Conservation (phyloP, 2,329 filamentous ascomycete genomes). For the Alternaria sp. region DNA sequence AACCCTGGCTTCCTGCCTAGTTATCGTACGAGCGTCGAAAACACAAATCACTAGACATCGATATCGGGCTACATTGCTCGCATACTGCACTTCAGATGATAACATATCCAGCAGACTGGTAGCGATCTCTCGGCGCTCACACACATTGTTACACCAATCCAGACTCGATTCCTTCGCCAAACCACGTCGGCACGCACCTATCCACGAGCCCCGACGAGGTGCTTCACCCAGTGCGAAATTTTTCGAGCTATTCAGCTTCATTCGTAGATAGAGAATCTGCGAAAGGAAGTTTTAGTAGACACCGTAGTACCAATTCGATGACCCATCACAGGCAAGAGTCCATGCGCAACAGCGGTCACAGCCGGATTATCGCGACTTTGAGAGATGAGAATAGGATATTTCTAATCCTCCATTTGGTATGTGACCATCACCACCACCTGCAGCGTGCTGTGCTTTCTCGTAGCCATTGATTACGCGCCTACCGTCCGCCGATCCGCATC, state of each 20-base stretch:
- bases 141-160: conserved; percentile 6
- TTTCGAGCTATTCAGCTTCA: background rate
- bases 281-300: background rate
- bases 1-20: conserved; percentile 12
- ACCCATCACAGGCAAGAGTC: background rate
- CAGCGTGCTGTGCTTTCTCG: conserved; percentile 5
- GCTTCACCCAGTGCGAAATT: background rate
- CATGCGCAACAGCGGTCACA: background rate
- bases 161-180: background rate
- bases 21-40: conserved; percentile 12
- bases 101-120: conserved; percentile 7
- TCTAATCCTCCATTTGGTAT: conserved; percentile 1
- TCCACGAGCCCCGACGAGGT: background rate
- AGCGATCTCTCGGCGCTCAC: conserved; percentile 11
- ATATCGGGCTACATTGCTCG: conserved; percentile 11
- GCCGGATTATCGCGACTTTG: background rate
- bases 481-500: conserved; percentile 8
- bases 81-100: conserved; percentile 9
- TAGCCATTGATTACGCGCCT: conserved; percentile 23
- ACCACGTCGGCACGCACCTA: background rate
- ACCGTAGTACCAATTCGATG: background rate
- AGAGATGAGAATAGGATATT: background rate
- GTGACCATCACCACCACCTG: conserved; percentile 5
- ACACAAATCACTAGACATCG: conserved; percentile 11
- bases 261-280: background rate